A percentile compares a stretch with the other conserved stretches of the same genome.
Conservation (phyloP, 2,329 filamentous ascomycete genomes). For the Diaporthe humulicola region DNA sequence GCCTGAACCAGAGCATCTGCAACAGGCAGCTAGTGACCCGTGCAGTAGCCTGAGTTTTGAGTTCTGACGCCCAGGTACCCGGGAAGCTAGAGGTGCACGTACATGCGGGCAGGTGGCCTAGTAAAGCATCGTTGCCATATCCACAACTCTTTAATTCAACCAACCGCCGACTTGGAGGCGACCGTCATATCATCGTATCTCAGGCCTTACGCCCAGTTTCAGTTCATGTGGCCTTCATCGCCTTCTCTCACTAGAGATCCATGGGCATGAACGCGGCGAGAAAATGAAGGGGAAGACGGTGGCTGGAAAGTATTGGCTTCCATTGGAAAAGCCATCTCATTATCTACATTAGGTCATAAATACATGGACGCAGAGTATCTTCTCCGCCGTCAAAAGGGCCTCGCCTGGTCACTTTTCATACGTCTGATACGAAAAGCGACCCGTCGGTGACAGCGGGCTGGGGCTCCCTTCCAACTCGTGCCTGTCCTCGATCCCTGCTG, state of each 20-base stretch:
- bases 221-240: not conserved
- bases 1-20: not conserved
- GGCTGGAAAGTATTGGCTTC: not conserved
- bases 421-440: constrained; percentile 13
- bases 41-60: constrained; percentile 10
- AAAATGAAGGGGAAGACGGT: not conserved
- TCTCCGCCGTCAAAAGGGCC: not conserved
- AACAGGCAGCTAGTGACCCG: not conserved
- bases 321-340: not conserved
- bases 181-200: not conserved
- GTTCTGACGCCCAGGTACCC: not conserved
- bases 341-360: constrained; percentile 21
- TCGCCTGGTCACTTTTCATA: not conserved
- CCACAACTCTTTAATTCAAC: not conserved
- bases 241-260: not conserved
- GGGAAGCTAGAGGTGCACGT: not conserved
- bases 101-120: not conserved
- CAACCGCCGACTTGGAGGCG: not conserved
- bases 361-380: constrained; percentile 6
- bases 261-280: no score
- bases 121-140: not conserved
- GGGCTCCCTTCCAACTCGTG: constrained; percentile 24
- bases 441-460: constrained; percentile 7
- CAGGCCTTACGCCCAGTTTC: not conserved
- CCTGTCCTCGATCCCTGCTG: constrained; percentile 18